Evolutionary conservation across 225 moss, liverwort and hornwort genomes (phyloP).

Genomic region (Pseudoscleropodium purum): DNA sequence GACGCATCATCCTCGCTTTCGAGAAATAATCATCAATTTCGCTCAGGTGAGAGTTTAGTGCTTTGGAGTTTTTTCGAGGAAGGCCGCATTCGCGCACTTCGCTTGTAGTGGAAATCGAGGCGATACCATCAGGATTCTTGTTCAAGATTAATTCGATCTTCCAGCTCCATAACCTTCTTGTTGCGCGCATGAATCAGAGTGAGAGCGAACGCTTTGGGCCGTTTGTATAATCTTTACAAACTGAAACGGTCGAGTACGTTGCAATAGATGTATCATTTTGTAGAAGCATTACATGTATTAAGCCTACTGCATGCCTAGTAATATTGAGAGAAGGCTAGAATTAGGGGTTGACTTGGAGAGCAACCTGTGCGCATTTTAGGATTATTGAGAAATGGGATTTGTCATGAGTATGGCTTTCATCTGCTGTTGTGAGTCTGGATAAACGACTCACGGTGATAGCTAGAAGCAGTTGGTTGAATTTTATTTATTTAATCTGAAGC

Average conservation of each 20-base stretch:
- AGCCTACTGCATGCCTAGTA: background rate
- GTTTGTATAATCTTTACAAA: background rate
- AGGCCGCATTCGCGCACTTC: background rate
- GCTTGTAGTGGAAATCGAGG: background rate
- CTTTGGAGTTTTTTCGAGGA: background rate
- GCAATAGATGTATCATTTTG: background rate
- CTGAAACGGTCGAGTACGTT: background rate
- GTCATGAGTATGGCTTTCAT: background rate
- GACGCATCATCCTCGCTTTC: slow-evolving; percentile 70
- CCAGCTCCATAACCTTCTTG: background rate
- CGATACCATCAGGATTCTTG: background rate
- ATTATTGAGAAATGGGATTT: background rate
- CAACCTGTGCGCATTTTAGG: background rate
- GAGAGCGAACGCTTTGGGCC: background rate
- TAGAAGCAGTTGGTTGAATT: background rate
- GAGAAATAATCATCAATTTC: slow-evolving; percentile 67
- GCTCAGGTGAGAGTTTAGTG: slow-evolving; percentile 58
- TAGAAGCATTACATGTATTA: background rate
- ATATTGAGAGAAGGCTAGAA: background rate
- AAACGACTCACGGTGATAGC: background rate
- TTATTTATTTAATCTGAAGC: background rate
- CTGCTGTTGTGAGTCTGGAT: background rate
- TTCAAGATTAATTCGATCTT: background rate
- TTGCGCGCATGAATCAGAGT: background rate
- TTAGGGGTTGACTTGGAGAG: background rate